These are phyloP conservation scores for Cladosporium sp. DNA, from an alignment of 2,329 filamentous ascomycete species.

Conservation along the genomic window DNA sequence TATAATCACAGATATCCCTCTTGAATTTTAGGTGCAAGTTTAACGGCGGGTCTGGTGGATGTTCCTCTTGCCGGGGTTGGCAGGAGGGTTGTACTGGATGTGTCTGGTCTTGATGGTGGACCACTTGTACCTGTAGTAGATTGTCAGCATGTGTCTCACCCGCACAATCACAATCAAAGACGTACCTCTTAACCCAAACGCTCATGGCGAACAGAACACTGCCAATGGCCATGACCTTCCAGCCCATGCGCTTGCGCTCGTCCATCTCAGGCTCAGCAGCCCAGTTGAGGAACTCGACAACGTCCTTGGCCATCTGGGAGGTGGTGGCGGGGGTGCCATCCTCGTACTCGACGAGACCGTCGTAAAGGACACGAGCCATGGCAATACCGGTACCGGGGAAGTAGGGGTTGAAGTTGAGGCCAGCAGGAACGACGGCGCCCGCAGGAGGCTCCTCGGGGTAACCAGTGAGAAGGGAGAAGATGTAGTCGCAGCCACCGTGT, in stretches of 20 bases:
- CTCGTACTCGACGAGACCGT: constrained; percentile 96
- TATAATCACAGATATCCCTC: constrained; percentile 4
- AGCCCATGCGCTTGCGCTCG: constrained; percentile 98
- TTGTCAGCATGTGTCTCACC: constrained; percentile 25
- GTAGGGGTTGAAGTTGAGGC: constrained; percentile 99
- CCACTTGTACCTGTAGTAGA: constrained; percentile 77
- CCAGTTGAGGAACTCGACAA: constrained; percentile 99
- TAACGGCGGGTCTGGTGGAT: constrained; percentile 11
- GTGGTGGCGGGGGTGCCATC: constrained; percentile 90
- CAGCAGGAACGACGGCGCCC: constrained; percentile 76
- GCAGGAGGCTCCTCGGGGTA: constrained; percentile 96
- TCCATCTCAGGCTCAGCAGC: constrained; percentile 98
- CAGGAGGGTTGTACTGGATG: constrained; percentile 33
- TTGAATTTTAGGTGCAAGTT: neutral
- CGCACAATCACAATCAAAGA: neutral
- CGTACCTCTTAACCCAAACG: constrained; percentile 88
- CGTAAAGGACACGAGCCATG: constrained; percentile 98
- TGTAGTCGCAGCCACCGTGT: constrained; percentile 97
- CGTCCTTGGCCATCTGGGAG: constrained; percentile 99
- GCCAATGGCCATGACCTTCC: constrained; percentile 85
- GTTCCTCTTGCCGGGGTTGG: constrained; percentile 12
- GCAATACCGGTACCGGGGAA: constrained; percentile 98
- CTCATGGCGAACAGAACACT: constrained; percentile 77
- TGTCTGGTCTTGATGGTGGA: constrained; percentile 92
- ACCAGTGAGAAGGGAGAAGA: constrained; percentile 93